Evolutionary conservation across 495 filamentous ascomycete species (phyloP).

Genomic region (Hypomontagnella submonticulosa): DNA sequence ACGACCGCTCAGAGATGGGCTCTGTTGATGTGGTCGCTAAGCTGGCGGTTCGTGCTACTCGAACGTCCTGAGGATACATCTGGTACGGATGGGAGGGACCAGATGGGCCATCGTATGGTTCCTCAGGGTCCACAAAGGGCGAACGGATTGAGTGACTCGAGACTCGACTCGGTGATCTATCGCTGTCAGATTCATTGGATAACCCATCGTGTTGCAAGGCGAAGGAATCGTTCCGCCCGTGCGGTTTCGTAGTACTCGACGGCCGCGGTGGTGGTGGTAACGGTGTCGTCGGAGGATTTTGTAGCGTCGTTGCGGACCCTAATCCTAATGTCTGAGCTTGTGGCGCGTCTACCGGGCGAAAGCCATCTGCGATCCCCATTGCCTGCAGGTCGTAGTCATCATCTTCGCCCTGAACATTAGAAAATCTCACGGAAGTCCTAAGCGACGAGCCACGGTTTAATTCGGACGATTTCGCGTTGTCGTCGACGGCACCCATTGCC

Average conservation of each 20-base stretch:
- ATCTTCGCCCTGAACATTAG: conserved; percentile 44
- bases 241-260: conserved; percentile 61
- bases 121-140: conserved; percentile 64
- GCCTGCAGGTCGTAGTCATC: conserved; percentile 55
- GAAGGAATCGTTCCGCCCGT: conserved; percentile 52
- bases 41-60: conserved; percentile 71
- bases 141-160: conserved; percentile 51
- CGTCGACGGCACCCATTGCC: conserved; percentile 51
- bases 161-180: conserved; percentile 40
- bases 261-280: conserved; percentile 52
- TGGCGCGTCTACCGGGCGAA: conserved; percentile 52
- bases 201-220: conserved; percentile 55
- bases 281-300: conserved; percentile 27
- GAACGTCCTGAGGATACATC: conserved; percentile 83
- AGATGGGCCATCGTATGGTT: conserved; percentile 68
- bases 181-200: conserved; percentile 46
- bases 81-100: conserved; percentile 90
- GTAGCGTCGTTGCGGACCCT: conserved; percentile 30
- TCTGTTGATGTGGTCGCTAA: conserved; percentile 68
- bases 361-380: conserved; percentile 59
- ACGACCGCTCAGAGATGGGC: conserved; percentile 66
- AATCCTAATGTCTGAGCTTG: conserved; percentile 41
- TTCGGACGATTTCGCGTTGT: conserved; percentile 45
- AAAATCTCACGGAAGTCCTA: conserved; percentile 49
- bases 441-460: conserved; percentile 51